These are phyloP conservation scores for Nemania abortiva DNA, from an alignment of 2,329 filamentous ascomycete species.

Conservation along the genomic window DNA sequence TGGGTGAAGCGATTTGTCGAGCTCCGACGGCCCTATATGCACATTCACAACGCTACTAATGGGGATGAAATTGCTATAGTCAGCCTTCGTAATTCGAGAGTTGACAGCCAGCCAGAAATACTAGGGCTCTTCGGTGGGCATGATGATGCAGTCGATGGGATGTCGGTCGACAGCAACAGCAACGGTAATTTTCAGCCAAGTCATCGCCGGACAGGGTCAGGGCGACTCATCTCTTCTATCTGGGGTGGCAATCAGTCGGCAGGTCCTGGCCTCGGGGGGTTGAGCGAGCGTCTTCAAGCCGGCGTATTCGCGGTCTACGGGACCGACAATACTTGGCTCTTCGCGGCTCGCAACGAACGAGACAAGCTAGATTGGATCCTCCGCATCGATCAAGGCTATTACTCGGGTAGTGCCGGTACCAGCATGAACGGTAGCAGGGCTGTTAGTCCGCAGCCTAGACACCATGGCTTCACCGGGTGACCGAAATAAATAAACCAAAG, in stretches of 20 bases:
- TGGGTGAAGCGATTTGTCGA: conserved; percentile 97
- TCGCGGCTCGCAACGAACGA: conserved; percentile 86
- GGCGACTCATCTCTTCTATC: conserved; percentile 66
- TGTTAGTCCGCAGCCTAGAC: conserved; percentile 54
- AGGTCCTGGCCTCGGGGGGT: conserved; percentile 62
- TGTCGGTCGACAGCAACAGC: conserved; percentile 48
- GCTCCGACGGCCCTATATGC: conserved; percentile 88
- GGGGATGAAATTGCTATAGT: conserved; percentile 93
- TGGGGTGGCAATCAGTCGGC: conserved; percentile 63
- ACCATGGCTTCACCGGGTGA: conserved; percentile 42
- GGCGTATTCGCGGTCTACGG: conserved; percentile 96
- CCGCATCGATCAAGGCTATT: conserved; percentile 86
- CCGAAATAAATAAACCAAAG: conserved; percentile 12
- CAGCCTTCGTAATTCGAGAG: conserved; percentile 87
- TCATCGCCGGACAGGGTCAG: conserved; percentile 64
- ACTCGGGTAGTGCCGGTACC: conserved; percentile 60
- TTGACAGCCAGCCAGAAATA: conserved; percentile 92
- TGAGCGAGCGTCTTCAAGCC: conserved; percentile 70
- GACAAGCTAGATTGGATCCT: conserved; percentile 99
- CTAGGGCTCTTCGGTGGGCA: conserved; percentile 72
- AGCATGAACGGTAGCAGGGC: conserved; percentile 55
- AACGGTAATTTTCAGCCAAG: conserved; percentile 58
- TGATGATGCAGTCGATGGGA: conserved; percentile 41
- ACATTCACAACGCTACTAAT: conserved; percentile 85
- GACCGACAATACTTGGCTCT: conserved; percentile 93